These are phyloP conservation scores for Berkeleyomyces basicola DNA, from an alignment of 2,329 filamentous ascomycete genomes.

Conservation along the genomic window DNA sequence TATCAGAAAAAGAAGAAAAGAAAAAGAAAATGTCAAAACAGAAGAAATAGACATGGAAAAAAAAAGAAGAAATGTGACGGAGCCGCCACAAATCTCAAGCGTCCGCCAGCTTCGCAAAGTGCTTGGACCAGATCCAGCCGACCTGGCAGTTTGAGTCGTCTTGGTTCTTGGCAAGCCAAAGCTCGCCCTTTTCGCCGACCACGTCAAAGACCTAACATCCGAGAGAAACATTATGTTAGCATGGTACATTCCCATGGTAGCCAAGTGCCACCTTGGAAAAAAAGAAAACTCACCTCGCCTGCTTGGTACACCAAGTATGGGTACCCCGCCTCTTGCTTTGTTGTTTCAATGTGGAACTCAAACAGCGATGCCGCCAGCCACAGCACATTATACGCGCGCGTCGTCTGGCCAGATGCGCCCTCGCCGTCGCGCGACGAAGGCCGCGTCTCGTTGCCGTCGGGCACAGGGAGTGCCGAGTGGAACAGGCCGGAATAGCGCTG, in stretches of 20 bases:
- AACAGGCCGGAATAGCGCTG: conserved; percentile 54
- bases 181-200: conserved; percentile 88
- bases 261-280: neutral
- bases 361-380: conserved; percentile 90
- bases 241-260: neutral
- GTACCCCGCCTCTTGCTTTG: conserved; percentile 83
- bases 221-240: conserved; percentile 1
- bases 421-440: conserved; percentile 17
- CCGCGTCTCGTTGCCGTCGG: conserved; percentile 43
- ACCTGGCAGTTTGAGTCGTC: conserved; percentile 66
- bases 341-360: conserved; percentile 90
- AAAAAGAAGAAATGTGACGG: neutral
- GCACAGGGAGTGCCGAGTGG: conserved; percentile 70
- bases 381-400: conserved; percentile 48
- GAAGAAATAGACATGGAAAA: neutral
- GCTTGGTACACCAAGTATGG: conserved; percentile 91
- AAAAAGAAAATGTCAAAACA: neutral
- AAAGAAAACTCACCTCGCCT: conserved; percentile 52
- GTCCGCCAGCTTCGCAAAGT: conserved; percentile 61
- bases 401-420: neutral
- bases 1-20: conserved; percentile 5
- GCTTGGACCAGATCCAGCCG: conserved; percentile 99
- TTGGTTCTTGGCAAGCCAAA: conserved; percentile 96
- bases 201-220: conserved; percentile 59
- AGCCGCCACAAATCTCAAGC: conserved; percentile 19